A percentile compares a stretch with the other conserved stretches of the same genome.
phyloP scores from a whole-genome alignment of 2,329 filamentous ascomycete species.

The Colletotrichum sp. region DNA sequence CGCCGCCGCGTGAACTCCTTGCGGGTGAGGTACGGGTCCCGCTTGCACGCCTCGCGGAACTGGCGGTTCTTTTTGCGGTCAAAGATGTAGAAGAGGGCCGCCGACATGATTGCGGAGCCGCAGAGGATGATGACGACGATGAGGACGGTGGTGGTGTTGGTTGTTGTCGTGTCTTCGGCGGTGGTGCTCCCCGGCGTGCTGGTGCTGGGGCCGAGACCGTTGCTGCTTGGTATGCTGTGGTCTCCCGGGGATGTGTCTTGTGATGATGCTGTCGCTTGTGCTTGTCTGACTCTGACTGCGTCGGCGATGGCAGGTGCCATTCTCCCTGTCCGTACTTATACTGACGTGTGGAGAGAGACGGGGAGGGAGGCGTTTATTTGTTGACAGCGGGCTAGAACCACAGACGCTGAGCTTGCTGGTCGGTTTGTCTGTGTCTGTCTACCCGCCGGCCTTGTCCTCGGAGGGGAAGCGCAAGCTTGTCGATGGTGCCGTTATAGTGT shows the following conservation, averaged over 20 bases:
- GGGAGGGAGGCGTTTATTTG: neutral
- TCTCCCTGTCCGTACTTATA: constrained; percentile 6
- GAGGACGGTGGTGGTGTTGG: constrained; percentile 13
- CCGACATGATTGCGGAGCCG: constrained; percentile 26
- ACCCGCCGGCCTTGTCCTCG: neutral
- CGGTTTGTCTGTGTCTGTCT: neutral
- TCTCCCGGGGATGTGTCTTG: neutral
- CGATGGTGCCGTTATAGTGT: constrained; percentile 2
- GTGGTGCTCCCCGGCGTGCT: neutral
- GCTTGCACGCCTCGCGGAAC: constrained; percentile 25
- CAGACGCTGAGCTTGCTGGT: neutral
- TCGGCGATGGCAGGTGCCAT: constrained; percentile 12
- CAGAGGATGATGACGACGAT: constrained; percentile 29
- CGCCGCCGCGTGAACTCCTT: constrained; percentile 26
- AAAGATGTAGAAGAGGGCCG: constrained; percentile 24
- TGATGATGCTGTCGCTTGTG: neutral
- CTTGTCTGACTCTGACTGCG: neutral
- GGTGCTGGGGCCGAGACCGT: neutral
- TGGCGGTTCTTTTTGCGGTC: constrained; percentile 26
- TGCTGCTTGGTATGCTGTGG: neutral
- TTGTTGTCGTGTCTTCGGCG: neutral
- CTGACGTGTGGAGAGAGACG: constrained; percentile 3
- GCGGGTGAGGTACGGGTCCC: constrained; percentile 29
- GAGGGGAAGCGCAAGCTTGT: neutral
- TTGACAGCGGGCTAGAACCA: constrained; percentile 9